A percentile compares a stretch with the other conserved stretches of the same genome.
These are phyloP conservation scores for Podospora conica DNA, from an alignment of 495 filamentous ascomycete species.

Conservation along the genomic window DNA sequence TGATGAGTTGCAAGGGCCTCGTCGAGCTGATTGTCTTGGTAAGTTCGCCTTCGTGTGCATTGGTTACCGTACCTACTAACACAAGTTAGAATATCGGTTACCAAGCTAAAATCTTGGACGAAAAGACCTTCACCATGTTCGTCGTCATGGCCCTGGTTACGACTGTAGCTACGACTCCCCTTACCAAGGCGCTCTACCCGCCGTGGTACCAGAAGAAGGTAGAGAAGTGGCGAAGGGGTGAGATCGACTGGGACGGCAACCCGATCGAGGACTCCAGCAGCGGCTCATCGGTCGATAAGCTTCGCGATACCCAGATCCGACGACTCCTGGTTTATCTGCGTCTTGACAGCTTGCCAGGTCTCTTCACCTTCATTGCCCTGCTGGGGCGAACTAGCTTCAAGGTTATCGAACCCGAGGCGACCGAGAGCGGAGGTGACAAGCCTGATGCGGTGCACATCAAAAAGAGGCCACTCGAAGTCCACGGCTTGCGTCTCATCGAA, in stretches of 20 bases:
- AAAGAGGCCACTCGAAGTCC: conserved; percentile 63
- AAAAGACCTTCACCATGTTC: conserved; percentile 91
- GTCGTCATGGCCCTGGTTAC: conserved; percentile 96
- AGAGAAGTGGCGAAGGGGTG: conserved; percentile 81
- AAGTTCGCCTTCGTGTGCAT: conserved; percentile 26
- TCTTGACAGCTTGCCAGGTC: conserved; percentile 80
- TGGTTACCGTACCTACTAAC: conserved; percentile 20
- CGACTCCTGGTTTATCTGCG: conserved; percentile 58
- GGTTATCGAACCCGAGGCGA: conserved; percentile 22
- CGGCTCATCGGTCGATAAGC: conserved; percentile 35
- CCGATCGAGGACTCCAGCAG: conserved; percentile 37
- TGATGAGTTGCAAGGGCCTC: conserved; percentile 98
- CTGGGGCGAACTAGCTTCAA: conserved; percentile 46
- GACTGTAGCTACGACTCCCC: conserved; percentile 83
- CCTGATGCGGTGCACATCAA: conserved; percentile 18
- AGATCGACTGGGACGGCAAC: conserved; percentile 90
- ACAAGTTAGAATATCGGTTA: conserved; percentile 77
- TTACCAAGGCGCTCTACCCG: conserved; percentile 74
- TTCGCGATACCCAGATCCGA: conserved; percentile 34
- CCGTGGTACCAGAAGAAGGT: conserved; percentile 87
- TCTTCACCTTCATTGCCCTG: conserved; percentile 79
- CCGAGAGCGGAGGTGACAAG: conserved; percentile 14
- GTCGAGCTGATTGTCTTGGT: conserved; percentile 94
- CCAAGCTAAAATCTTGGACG: conserved; percentile 82
- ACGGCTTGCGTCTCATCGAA: conserved; percentile 80